Conservation (phyloP, 148 eudicot species). For the Beta vulgaris region DNA sequence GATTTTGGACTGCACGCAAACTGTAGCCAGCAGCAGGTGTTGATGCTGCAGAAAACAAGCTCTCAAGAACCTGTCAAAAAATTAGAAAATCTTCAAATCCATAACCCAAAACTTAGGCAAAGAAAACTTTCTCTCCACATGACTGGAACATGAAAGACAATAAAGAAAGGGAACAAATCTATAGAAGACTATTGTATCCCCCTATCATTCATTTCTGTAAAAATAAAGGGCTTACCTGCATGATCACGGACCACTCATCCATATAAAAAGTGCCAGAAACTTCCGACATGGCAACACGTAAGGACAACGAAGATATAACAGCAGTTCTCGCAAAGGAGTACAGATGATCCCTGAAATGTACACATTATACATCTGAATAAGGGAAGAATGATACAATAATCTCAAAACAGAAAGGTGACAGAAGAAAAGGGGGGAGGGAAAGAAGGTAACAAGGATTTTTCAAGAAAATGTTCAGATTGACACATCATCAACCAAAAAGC, state of each 20-base stretch:
- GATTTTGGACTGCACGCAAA: constrained; percentile 29
- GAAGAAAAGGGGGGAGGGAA: constrained; percentile 1
- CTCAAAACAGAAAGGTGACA: background rate
- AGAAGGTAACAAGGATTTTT: background rate
- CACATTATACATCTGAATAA: constrained; percentile 10
- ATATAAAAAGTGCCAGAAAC: constrained; percentile 47
- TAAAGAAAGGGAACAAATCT: background rate
- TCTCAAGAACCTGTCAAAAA: constrained; percentile 50
- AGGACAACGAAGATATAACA: constrained; percentile 52
- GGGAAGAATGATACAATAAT: background rate
- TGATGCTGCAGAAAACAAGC: constrained; percentile 36
- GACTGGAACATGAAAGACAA: constrained; percentile 1
- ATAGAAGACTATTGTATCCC: background rate
- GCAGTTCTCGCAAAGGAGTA: constrained; percentile 53
- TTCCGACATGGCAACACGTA: constrained; percentile 46
- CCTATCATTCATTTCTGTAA: background rate
- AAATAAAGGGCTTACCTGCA: constrained; percentile 48
- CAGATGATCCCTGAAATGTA: constrained; percentile 62
- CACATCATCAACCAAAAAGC: constrained; percentile 1
- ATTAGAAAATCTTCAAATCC: constrained; percentile 12
- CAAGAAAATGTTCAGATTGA: background rate
- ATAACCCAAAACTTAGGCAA: constrained; percentile 2
- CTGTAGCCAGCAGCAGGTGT: constrained; percentile 16
- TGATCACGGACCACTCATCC: constrained; percentile 62
- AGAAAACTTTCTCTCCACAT: background rate